Evolutionary conservation across 73 alveolate genomes (phyloP), one percentile per base, ranked within the genome.

Genomic region (Paramecium caudatum): DNA sequence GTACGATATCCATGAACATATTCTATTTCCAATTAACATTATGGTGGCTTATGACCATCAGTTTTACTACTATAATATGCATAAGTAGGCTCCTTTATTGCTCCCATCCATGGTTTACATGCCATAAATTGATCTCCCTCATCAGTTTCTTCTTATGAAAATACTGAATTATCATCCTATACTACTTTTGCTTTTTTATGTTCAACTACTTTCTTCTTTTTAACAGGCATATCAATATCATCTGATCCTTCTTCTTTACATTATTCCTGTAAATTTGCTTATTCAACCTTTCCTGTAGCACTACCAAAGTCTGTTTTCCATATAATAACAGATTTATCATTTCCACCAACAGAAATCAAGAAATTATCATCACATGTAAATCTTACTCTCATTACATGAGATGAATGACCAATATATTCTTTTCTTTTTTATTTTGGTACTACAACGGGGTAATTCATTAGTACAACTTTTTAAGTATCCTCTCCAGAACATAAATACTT

Each of bases 1-100:
- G 97, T 93, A 86, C 99, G 94, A 91, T 96, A 97, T 37, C 99
- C 99, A 91, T 96, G 98, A 55, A 98, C 98, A 96, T 97, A 94
- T 70, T 92, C 97, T 63, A 80, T 70, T 62, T 86, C 84, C 4
- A 86, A 47, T 9, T 70, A 47, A 46, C 88, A 74, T 41, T 62
- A 41, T 2, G 93, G 93, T 12, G 93, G 93, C 25, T 62, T 55
- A 13, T 61, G 81, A 36, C 46, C 47, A 2, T 86, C 61, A 4
- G 68, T 86, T 41, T 61, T 90, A 16, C 62, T 70, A 36, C 82
- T 90, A 50, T 68, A 90, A 70, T 78, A 49, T 82, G 62, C 10
- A 46, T 92, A 62, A 47, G 95, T 93, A 33, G 94, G 95, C 41
- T 91, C 93, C 48, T 94, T 93, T 41, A 91, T 80, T 33, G 97